Percentiles rank a stretch among this genome's conserved stretches.
These are phyloP conservation scores for Blastobotrys capitulatus DNA, from an alignment of 1,139 yeast species.

Conservation along the genomic window DNA sequence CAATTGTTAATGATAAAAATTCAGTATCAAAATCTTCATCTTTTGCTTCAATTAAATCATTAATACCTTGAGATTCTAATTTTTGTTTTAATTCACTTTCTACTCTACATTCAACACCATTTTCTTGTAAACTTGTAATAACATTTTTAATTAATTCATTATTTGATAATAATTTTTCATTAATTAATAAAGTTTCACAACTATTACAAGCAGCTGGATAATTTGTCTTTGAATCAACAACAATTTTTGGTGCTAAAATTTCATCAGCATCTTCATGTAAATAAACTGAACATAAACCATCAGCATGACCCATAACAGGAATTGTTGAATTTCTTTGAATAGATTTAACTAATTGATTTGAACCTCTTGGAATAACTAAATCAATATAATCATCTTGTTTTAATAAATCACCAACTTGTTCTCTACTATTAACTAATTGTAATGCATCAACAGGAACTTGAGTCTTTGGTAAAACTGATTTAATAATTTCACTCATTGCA, in stretches of 20 bases:
- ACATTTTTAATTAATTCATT: slow-evolving; percentile 34
- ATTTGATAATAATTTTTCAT: slow-evolving; percentile 40
- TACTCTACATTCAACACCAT: slow-evolving; percentile 70
- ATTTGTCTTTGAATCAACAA: slow-evolving; percentile 85
- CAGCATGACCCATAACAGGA: slow-evolving; percentile 98
- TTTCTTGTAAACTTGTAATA: slow-evolving; percentile 46
- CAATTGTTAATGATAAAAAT: slow-evolving; percentile 74
- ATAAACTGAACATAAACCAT: slow-evolving; percentile 89
- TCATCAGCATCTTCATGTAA: slow-evolving; percentile 71
- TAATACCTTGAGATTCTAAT: slow-evolving; percentile 30
- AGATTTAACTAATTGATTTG: slow-evolving; percentile 79
- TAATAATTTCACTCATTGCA: slow-evolving; percentile 71
- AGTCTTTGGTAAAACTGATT: slow-evolving; percentile 47
- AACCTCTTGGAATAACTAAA: slow-evolving; percentile 94
- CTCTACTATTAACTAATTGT: slow-evolving; percentile 82
- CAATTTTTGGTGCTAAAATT: slow-evolving; percentile 65
- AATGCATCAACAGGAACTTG: slow-evolving; percentile 74
- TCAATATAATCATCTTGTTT: slow-evolving; percentile 87
- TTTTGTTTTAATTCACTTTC: slow-evolving; percentile 42
- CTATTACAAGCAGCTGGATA: slow-evolving; percentile 99
- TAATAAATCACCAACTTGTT: slow-evolving; percentile 79
- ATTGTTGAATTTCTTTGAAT: slow-evolving; percentile 86
- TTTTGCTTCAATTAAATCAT: slow-evolving; percentile 24
- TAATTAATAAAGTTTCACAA: slow-evolving; percentile 75
- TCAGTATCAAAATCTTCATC: slow-evolving; percentile 70